Evolutionary conservation across 1,284 basidiomycete genomes (phyloP), one percentile per base, ranked within the genome.

Genomic region (Ceraceosorus guamensis): DNA sequence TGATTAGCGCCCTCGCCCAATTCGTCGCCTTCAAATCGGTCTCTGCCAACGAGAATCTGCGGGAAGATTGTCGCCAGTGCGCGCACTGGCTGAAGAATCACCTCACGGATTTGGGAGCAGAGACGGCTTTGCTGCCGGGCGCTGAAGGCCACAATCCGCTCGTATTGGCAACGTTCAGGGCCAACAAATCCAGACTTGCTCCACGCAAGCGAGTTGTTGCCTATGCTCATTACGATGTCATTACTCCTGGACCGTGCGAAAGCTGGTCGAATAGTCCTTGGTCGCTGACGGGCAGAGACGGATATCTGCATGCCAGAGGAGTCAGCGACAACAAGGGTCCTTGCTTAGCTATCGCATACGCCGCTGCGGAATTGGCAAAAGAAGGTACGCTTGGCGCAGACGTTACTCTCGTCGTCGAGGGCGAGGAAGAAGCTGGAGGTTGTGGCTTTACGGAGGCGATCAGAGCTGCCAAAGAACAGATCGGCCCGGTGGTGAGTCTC

Each of bases 391-490:
- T 98, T 1, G 87, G 85, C 34, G 82, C 91, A 1, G 93, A 98
- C 69, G 76, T 98, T 0, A 85, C 96, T 3, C 86, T 97, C 76
- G 78, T 97, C 50, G 84, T 97, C 37, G 93, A 98, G 78, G 93
- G 93, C 0, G 92, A 97, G 75, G 95, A 96, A 74, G 95, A 98
- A 77, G 85, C 84, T 18, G 93, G 93, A 4, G 92, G 89, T 70
- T 78, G 81, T 1, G 91, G 91, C 0, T 93, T 98, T 68, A 82
- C 80, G 46, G 84, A 87, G 31, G 83, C 87, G 0, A 87, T 97
- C 6, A 75, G 80, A 53, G 82, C 80, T 57, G 80, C 91, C 77
- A 89, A 89, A 37, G 49, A 52, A n/a, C 58, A 66, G 24, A 61
- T 73, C 11, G 71, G 71, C 24, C 32, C 37, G 5, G 65, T 73